These are phyloP conservation scores for Arthroderma sp. DNA, from an alignment of 2,329 filamentous ascomycete genomes.

Conservation along the genomic window DNA sequence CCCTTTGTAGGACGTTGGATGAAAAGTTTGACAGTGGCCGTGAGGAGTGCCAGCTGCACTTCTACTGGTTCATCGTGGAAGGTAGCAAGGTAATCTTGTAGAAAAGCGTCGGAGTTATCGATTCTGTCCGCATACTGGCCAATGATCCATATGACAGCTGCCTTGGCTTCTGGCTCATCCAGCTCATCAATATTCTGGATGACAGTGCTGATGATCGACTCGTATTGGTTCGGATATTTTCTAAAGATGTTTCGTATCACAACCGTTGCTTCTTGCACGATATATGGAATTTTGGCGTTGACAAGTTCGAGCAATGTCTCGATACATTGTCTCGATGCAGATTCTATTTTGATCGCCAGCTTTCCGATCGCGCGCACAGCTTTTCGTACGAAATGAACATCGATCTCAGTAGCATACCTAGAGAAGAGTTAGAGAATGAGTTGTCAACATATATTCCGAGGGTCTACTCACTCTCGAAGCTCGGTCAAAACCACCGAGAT, in stretches of 20 bases:
- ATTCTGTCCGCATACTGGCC: conserved; percentile 96
- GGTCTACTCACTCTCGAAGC: conserved; percentile 59
- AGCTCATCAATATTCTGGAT: conserved; percentile 94
- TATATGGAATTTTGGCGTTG: conserved; percentile 96
- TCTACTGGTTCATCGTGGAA: conserved; percentile 93
- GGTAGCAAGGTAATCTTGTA: conserved; percentile 89
- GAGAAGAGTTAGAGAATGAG: conserved; percentile 1
- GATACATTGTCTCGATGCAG: conserved; percentile 80
- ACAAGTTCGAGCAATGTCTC: conserved; percentile 85
- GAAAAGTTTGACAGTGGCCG: conserved; percentile 93
- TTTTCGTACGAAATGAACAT: conserved; percentile 97
- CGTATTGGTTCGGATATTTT: conserved; percentile 97
- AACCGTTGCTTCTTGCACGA: conserved; percentile 96
- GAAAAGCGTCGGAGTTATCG: conserved; percentile 83
- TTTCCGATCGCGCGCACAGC: conserved; percentile 96
- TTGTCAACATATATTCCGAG: not conserved
- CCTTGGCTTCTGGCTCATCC: conserved; percentile 95
- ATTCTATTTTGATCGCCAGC: conserved; percentile 96
- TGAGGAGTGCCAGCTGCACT: conserved; percentile 86
- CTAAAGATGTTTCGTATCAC: conserved; percentile 99
- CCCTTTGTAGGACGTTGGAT: conserved; percentile 93
- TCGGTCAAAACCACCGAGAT: conserved; percentile 93
- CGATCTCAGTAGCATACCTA: conserved; percentile 84
- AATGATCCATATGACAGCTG: conserved; percentile 99
- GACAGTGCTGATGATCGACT: conserved; percentile 88